These are phyloP conservation scores for Daldinia decipiens DNA, from an alignment of 495 filamentous ascomycete species.

Conservation along the genomic window DNA sequence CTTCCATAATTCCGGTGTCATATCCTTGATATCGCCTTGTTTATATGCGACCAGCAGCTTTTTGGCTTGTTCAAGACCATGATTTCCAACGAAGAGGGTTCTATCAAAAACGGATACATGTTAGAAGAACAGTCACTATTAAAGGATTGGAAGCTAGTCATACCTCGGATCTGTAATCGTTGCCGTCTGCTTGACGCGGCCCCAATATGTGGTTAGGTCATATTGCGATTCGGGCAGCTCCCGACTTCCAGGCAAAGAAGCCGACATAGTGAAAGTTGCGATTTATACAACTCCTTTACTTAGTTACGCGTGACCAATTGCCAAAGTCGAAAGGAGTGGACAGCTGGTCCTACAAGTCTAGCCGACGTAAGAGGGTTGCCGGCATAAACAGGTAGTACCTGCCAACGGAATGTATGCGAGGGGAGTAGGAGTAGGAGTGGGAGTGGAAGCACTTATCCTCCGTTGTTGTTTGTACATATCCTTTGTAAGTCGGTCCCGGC, in stretches of 20 bases:
- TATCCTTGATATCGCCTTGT: conserved; percentile 73
- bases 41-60: conserved; percentile 81
- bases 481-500: conserved; percentile 13
- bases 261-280: conserved; percentile 71
- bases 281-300: background rate
- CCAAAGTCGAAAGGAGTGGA: conserved; percentile 20
- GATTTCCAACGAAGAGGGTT: conserved; percentile 78
- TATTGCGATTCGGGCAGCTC: conserved; percentile 91
- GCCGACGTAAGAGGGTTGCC: conserved; percentile 1
- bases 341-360: conserved; percentile 17
- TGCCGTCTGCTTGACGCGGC: conserved; percentile 88
- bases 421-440: background rate
- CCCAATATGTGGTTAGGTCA: conserved; percentile 93
- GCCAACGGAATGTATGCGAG: background rate
- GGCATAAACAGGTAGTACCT: conserved; percentile 4
- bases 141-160: conserved; percentile 9
- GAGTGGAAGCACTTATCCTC: background rate
- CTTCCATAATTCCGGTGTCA: conserved; percentile 92
- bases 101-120: conserved; percentile 53
- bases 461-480: background rate
- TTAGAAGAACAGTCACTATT: conserved; percentile 19
- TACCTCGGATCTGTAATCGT: conserved; percentile 96
- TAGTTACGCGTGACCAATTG: conserved; percentile 1
- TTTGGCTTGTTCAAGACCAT: conserved; percentile 86
- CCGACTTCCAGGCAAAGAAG: conserved; percentile 85